Evolutionary conservation across 495 filamentous ascomycete species (phyloP), one percentile per base, ranked within the genome.

Genomic region (Xylaria intraflava): DNA sequence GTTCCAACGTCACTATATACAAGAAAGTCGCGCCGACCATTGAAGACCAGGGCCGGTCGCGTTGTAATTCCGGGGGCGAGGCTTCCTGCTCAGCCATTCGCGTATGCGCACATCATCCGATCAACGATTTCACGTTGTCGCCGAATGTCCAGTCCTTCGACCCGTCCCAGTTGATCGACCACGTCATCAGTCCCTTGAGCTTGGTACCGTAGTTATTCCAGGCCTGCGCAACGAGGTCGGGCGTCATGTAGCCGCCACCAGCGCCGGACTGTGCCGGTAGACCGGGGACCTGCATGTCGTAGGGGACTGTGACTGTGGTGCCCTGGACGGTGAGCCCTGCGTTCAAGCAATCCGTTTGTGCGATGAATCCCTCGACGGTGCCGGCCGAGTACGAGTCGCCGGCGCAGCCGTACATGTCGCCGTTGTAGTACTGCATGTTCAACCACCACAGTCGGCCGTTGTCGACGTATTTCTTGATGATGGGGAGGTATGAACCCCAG

Each of bases 151-250:
- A 62, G 47, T 17, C 41, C 6, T 53, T 52, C 1, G 59, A 56
- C 24, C 59, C 59, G 23, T 62, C 59, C 59, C 59, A 62, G 49
- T 62, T 62, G 44, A 62, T 62, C 4, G 59, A 62, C 59, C 59
- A 62, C 7, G 59, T 62, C 59, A 62, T 62, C 19, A 62, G 16
- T 11, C 59, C 59, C 39, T 62, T 62, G 38, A 62, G 56, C 24
- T 40, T 41, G 14, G 56, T 52, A 11, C 47, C 49, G 46, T 62
- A 62, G 51, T 59, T 52, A 16, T 59, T 52, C 56, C 51, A 53
- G 22, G 59, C 59, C 44, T 62, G 51, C 2, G 24, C 48, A 8
- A 62, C 59, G 23, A 59, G 27, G 33, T 19, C 26, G 6, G 59
- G 51, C 1, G 41, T 39, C 59, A 62, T 59, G 26, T 62, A 62